Conservation (phyloP, 345 rosid species). For the Erucastrum elatum region DNA sequence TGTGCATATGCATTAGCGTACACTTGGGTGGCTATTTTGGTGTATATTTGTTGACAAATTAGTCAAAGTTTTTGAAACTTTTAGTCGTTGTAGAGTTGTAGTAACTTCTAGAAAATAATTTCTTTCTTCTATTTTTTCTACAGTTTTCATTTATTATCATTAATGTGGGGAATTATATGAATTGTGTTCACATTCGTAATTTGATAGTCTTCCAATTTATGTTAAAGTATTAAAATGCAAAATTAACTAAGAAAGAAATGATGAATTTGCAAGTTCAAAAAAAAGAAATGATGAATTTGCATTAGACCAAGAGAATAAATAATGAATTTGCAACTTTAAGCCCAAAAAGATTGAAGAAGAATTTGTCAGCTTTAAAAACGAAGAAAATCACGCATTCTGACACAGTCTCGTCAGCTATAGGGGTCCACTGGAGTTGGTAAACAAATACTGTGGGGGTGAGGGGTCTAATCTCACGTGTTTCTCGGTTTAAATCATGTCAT, state of each 20-base stretch:
- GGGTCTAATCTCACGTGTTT: not conserved
- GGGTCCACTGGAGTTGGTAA: constrained; percentile 34
- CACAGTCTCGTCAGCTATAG: constrained; percentile 13
- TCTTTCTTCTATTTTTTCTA: not conserved
- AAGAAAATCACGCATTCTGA: not conserved
- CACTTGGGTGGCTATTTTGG: not conserved
- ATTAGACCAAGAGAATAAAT: too few relatives aligned
- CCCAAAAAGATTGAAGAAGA: not conserved
- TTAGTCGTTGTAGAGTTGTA: not conserved
- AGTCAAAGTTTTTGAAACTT: constrained; percentile 11
- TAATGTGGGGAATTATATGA: not conserved
- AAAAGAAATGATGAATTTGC: too few relatives aligned
- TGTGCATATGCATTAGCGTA: not conserved
- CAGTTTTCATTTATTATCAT: not conserved
- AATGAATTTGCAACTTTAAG: not conserved
- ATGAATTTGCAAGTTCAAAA: too few relatives aligned
- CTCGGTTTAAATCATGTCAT: not conserved
- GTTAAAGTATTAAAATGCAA: not conserved
- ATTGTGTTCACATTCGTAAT: not conserved
- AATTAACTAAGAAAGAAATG: too few relatives aligned
- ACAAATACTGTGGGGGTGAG: not conserved
- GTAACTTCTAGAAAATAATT: constrained; percentile 6
- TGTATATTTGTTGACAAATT: constrained; percentile 17
- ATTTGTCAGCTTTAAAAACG: not conserved
- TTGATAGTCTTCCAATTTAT: not conserved